Base-by-base conservation (phyloP, 2,329 filamentous ascomycete species). In the Didymella segeticola region DNA sequence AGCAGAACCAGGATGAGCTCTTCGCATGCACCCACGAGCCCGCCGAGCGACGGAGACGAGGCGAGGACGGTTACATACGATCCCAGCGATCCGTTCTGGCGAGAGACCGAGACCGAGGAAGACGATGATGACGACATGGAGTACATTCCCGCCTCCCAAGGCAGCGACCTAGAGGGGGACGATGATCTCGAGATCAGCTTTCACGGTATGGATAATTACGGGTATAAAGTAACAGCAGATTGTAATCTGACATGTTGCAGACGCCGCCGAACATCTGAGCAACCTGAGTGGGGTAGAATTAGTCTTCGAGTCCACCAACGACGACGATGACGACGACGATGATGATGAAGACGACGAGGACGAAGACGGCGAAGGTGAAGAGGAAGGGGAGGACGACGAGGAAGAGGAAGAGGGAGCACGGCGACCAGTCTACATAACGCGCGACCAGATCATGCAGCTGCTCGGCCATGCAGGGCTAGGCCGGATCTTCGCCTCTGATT, bases 71-170 rank as follows among this genome's bases (percentile, higher is more conserved):
- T 71, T 17, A 58, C 64, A 4, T 72, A 73, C 62, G 68, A 72
- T 45, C 70, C 68, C 9, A 65, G 49, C 33, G 71, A 71, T 22
- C 67, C 68, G 27, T 70, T 72, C 47, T 73, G 68, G 71, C 63
- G 64, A 46, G 69, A 72, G 51, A 68, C 60, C 33, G 66, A 69
- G 31, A 64, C 67, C 34, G 72, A 73, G 50, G 72, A 73, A 43
- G 74, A 74, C 61, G 77, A 79, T 73, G 79, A 83, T 72, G 80
- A 82, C 69, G 80, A 82, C 69, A 80, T 81, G 76, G 80, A 82
- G 58, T 80, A 78, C 70, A 73, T 80, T 63, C 73, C 77, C 23
- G 73, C 77, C 38, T 68, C 75, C 51, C 76, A 77, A 53, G 71
- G 71, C 12, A 73, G 64, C 43, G 73, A 77, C 20, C 66, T 73